Evolutionary conservation across 2,329 filamentous ascomycete genomes (phyloP), one percentile per base, ranked within the genome.

Genomic region (Botrytis elliptica): DNA sequence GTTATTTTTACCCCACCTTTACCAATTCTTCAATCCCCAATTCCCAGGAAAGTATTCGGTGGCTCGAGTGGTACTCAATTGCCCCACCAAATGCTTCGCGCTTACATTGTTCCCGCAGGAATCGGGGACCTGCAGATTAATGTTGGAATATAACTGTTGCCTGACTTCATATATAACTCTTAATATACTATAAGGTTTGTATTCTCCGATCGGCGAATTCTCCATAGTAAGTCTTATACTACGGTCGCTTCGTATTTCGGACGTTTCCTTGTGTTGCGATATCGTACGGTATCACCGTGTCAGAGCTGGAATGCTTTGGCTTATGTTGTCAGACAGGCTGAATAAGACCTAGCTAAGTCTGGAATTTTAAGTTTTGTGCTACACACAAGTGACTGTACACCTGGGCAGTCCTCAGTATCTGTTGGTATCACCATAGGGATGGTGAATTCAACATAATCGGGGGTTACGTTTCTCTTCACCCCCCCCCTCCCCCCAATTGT

Each of bases 171-270:
- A 40, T 38, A 33, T 52, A 52, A 55, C 14, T 33, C 12, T 57
- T 36, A 62, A 60, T 62, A 25, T 44, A 36, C 8, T 60, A 69
- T 70, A 70, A 66, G 36, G 36, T 72, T 67, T 46, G 46, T 72
- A 72, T 72, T 67, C 70, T 72, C 70, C 70, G 70, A 36, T 72
- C 70, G 70, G 70, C 70, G 62, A 67, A 46, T 72, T 72, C 36
- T 67, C 46, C 62, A 59, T 59, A 72, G 12, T 72, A 33, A 16
- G n/a, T 14, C 46, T 52, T 25, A 33, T 55, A n/a, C 44, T 42
- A 71, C 42, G 60, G 18, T 44, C 62, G 33, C 44, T 64, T 49
- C 9, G 44, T 38, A 63, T 55, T 52, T 63, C 22, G 8, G 49
- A 68, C 49, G 66, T 42, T 68, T 68, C 16, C 36, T 68, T 33